These are phyloP conservation scores for Puccinia hordei DNA, from an alignment of 1,284 basidiomycete genomes.

Conservation along the genomic window DNA sequence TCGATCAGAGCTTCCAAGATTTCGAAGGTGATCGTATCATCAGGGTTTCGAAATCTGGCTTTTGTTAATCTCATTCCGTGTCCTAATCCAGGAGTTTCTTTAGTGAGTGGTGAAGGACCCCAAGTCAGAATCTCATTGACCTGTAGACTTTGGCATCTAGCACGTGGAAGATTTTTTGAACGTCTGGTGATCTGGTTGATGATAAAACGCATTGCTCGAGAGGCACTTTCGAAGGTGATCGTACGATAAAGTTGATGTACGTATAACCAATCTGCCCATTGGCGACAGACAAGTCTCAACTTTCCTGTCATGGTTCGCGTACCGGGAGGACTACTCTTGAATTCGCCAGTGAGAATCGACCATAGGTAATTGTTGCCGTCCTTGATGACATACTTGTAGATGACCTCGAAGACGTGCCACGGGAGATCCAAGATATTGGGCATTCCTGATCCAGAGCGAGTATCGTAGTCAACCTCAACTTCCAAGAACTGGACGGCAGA, in stretches of 20 bases:
- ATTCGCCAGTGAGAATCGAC: background rate
- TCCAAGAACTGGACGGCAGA: too few species aligned
- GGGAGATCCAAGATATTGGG: slow-evolving; percentile 20
- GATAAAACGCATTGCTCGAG: slow-evolving; percentile 5
- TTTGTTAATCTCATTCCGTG: too few species aligned
- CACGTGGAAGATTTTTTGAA: background rate
- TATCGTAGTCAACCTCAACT: too few species aligned
- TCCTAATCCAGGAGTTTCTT: too few species aligned
- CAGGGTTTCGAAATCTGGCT: background rate
- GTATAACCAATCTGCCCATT: slow-evolving; percentile 32
- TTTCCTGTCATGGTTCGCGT: background rate
- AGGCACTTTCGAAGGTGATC: background rate
- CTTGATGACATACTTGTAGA: slow-evolving; percentile 1
- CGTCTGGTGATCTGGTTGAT: background rate
- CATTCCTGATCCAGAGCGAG: background rate
- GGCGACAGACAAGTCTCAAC: slow-evolving; percentile 28
- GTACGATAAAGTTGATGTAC: slow-evolving; percentile 3
- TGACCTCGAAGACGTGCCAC: background rate
- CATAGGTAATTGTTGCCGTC: background rate
- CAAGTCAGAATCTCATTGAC: background rate
- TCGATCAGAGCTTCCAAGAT: slow-evolving; percentile 12
- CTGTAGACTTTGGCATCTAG: slow-evolving; percentile 8
- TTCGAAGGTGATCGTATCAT: background rate
- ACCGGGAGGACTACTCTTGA: background rate
- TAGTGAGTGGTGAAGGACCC: background rate